Evolutionary conservation across 306 rosid species (phyloP).

Genomic region (Alnus rubra): DNA sequence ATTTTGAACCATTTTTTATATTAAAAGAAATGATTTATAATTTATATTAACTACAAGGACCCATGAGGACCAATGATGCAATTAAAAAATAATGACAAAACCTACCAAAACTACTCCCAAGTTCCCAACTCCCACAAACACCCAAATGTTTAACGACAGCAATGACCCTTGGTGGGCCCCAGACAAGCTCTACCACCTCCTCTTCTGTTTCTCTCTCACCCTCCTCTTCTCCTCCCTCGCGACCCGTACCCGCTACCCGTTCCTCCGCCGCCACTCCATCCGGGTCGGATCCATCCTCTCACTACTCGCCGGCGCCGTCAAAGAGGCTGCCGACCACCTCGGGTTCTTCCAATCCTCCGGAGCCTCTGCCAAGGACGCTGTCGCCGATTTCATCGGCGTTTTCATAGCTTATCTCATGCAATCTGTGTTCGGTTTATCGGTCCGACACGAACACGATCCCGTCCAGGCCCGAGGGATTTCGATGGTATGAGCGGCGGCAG

Average conservation of each 20-base stretch:
- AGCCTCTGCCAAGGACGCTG: slow-evolving; percentile 67
- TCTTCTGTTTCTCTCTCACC: slow-evolving; percentile 56
- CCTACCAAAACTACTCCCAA: neutral
- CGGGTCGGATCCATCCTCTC: slow-evolving; percentile 51
- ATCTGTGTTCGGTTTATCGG: slow-evolving; percentile 24
- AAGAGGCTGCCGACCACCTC: slow-evolving; percentile 78
- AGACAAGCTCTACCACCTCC: slow-evolving; percentile 63
- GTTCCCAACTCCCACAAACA: neutral
- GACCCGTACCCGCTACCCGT: slow-evolving; percentile 34
- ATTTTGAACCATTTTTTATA: too few species aligned
- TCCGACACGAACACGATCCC: slow-evolving; percentile 19
- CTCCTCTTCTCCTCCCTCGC: slow-evolving; percentile 54
- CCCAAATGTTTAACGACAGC: slow-evolving; percentile 11
- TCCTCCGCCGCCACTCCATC: slow-evolving; percentile 65
- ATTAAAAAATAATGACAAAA: too few species aligned
- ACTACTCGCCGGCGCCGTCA: slow-evolving; percentile 71
- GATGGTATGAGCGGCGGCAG: slow-evolving; percentile 47
- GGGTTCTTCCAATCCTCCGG: slow-evolving; percentile 72
- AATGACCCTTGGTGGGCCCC: slow-evolving; percentile 55
- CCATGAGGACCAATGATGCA: too few species aligned
- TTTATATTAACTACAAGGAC: too few species aligned
- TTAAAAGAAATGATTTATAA: too few species aligned
- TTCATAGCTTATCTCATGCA: slow-evolving; percentile 47
- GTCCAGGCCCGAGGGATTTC: slow-evolving; percentile 34
- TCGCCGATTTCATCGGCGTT: slow-evolving; percentile 66